phyloP scores from a whole-genome alignment of 75 land plant genomes.

The Sequoia sempervirens region DNA sequence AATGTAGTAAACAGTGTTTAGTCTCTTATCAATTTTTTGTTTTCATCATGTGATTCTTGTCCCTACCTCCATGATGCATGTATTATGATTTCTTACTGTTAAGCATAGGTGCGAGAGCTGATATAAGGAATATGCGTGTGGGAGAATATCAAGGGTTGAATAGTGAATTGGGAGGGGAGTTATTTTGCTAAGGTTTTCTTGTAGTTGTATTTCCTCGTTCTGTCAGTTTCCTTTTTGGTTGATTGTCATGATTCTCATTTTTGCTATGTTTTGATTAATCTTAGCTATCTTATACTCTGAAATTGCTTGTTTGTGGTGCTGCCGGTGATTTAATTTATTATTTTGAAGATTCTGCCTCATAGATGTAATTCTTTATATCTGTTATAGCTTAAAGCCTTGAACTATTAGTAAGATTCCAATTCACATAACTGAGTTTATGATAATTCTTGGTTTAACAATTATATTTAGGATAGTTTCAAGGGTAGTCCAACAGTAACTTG shows the following conservation, averaged over 20 bases:
- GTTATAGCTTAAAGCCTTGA: background rate
- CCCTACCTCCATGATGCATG: no score
- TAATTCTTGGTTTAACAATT: background rate
- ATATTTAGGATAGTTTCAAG: no score
- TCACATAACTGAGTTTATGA: background rate
- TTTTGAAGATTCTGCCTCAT: background rate
- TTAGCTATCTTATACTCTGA: background rate
- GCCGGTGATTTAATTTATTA: background rate
- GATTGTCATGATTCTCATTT: background rate
- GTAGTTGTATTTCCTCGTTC: background rate
- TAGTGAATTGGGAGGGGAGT: background rate
- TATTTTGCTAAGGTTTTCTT: background rate
- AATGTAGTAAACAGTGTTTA: no score
- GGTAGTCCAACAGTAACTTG: background rate
- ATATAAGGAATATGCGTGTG: background rate
- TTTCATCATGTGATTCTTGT: no score
- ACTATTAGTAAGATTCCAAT: background rate
- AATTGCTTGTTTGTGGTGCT: background rate
- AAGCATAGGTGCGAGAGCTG: background rate
- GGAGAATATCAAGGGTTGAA: no score
- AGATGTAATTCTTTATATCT: background rate
- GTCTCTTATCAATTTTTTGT: no score
- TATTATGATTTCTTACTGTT: background rate
- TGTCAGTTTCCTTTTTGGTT: background rate
- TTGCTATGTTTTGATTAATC: background rate